Conservation (phyloP, 148 eudicot genomes). For the Spergularia marina region DNA sequence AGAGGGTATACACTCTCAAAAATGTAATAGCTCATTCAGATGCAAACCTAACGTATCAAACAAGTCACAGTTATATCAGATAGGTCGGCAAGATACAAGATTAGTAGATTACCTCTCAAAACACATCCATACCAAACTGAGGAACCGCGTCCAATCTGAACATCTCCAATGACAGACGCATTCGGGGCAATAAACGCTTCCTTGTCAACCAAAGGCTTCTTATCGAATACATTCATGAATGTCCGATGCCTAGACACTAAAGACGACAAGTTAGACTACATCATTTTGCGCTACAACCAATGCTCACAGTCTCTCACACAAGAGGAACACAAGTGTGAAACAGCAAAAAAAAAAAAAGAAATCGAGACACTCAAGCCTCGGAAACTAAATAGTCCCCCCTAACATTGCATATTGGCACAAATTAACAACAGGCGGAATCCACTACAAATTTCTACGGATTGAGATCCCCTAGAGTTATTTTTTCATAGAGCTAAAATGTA, state of each 20-base stretch:
- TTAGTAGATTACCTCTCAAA: conserved; percentile 67
- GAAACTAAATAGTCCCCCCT: no score
- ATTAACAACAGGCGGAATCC: no score
- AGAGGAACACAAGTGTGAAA: no score
- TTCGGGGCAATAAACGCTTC: conserved; percentile 88
- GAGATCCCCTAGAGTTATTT: no score
- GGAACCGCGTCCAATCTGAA: conserved; percentile 62
- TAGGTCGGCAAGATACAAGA: background rate
- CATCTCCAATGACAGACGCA: conserved; percentile 85
- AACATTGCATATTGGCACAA: no score
- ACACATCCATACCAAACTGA: conserved; percentile 95
- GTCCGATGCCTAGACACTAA: conserved; percentile 82
- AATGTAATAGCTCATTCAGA: background rate
- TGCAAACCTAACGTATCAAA: background rate
- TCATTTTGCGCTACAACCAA: no score
- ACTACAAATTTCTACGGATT: no score
- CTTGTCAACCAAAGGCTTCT: conserved; percentile 72
- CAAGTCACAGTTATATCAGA: background rate
- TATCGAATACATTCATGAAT: conserved; percentile 72
- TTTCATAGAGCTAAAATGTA: no score
- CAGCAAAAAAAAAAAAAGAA: no score
- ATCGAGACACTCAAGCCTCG: no score
- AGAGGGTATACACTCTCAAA: no score
- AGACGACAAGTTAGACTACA: background rate
- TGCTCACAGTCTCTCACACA: no score